A percentile compares a stretch with the other conserved stretches of the same genome.
Conservation (phyloP, 2,329 filamentous ascomycete genomes). For the Mycosphaerelloides madeirae region DNA sequence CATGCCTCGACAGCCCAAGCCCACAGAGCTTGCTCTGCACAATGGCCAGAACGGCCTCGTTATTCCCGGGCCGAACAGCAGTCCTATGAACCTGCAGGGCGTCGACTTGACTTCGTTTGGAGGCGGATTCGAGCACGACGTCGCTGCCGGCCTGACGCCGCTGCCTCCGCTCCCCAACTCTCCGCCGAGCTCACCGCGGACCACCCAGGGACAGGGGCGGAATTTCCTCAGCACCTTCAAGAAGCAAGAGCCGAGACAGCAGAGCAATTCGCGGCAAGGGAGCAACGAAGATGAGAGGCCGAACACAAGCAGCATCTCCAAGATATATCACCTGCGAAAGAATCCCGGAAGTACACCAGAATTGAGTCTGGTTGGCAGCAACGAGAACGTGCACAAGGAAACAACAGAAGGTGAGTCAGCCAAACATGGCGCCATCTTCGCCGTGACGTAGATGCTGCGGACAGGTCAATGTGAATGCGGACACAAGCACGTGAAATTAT, state of each 20-base stretch:
- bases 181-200: conserved; percentile 28
- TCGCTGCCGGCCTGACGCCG: conserved; percentile 20
- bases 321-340: conserved; percentile 39
- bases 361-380: conserved; percentile 35
- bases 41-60: conserved; percentile 13
- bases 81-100: conserved; percentile 32
- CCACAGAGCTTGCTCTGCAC: conserved; percentile 28
- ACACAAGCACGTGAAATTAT: too few species aligned
- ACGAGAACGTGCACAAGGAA: conserved; percentile 24
- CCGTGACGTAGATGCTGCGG: conserved; percentile 1
- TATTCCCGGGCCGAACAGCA: conserved; percentile 25
- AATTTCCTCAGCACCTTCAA: conserved; percentile 27
- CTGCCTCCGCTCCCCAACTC: conserved; percentile 25
- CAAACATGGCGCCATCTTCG: conserved; percentile 4
- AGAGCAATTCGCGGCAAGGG: conserved; percentile 20
- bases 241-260: conserved; percentile 16
- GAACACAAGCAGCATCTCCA: conserved; percentile 30
- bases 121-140: conserved; percentile 28
- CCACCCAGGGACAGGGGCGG: conserved; percentile 16
- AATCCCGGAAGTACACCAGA: conserved; percentile 47
- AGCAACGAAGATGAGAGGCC: conserved; percentile 28
- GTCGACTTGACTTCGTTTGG: conserved; percentile 35
- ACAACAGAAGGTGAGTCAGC: conserved; percentile 26
- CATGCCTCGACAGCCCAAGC: conserved; percentile 31
- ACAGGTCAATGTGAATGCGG: neutral